Percentiles rank a stretch among this genome's conserved stretches.
These are phyloP conservation scores for Lactifluus echinatus DNA, from an alignment of 768 basidiomycete genomes.

Conservation along the genomic window DNA sequence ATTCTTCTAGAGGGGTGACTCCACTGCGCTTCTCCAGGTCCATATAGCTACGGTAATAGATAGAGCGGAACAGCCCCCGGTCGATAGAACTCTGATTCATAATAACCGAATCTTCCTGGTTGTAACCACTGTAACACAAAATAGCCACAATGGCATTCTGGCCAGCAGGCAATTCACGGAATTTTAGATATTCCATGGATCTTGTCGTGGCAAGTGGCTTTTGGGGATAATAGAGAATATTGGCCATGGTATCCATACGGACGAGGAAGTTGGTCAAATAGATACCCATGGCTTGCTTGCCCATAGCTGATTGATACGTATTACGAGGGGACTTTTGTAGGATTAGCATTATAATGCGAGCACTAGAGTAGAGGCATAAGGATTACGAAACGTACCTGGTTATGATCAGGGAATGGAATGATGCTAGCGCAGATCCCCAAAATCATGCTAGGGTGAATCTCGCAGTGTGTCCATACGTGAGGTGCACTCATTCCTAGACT, in stretches of 20 bases:
- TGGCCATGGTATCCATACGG: constrained; percentile 99
- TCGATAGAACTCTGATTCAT: constrained; percentile 99
- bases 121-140: constrained; percentile 97
- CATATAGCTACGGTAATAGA: constrained; percentile 98
- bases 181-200: constrained; percentile 98
- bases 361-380: neutral
- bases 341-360: neutral
- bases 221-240: constrained; percentile 98
- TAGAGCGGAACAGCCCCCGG: constrained; percentile 94
- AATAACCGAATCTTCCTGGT: constrained; percentile 99
- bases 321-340: constrained; percentile 90
- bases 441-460: constrained; percentile 99
- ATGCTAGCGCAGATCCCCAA: constrained; percentile 97
- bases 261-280: constrained; percentile 97
- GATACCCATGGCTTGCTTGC: constrained; percentile 99
- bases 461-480: constrained; percentile 97
- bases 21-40: constrained; percentile 97
- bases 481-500: constrained; percentile 47
- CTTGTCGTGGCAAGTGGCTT: constrained; percentile 98
- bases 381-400: constrained; percentile 59
- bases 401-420: constrained; percentile 99
- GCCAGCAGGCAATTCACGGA: constrained; percentile 97
- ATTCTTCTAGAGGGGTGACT: constrained; percentile 85
- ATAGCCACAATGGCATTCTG: constrained; percentile 99
- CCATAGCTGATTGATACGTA: constrained; percentile 99